Evolutionary conservation across 148 eudicot genomes (phyloP), one percentile per base, ranked within the genome.

Genomic region (Vaccinium vitisidaea): DNA sequence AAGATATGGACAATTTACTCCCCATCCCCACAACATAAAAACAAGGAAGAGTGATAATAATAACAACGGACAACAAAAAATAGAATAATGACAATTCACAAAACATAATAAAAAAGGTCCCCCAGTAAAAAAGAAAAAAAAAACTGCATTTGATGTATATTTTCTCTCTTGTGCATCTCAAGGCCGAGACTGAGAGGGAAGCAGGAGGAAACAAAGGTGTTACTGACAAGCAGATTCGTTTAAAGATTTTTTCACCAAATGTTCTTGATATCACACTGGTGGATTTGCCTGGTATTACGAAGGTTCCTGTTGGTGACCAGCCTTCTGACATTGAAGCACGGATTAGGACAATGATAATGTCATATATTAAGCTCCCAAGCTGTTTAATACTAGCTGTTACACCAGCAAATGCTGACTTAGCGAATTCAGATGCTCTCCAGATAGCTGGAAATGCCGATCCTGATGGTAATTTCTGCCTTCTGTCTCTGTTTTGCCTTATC

Each of bases 281-380:
- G 63, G 98, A 95, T 88, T 92, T 95, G 79, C 98, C 98, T 0
- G 98, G 98, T 23, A 80, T 95, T 83, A 95, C 98, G 27, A 95
- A 93, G 88, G 98, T 95, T 86, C 98, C 98, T 75, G 98, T 95
- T 85, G 98, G 98, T 86, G 98, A 95, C 83, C 98, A 95, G 87
- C 98, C 98, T 74, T 87, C 98, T 53, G 98, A 95, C 89, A 93
- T 95, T 83, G 98, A 95, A 89, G 91, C 92, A 83, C 90, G 95
- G 48, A 95, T 95, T 82, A 90, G 98, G 82, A 94, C 95, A 36
- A 95, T 95, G 98, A 95, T 95, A 85, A 92, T 92, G 94, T 91
- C 95, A 56, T 92, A 91, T 80, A 95, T 94, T 80, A 92, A 92
- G 86, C 87, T 88, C 36, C 90, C 91, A 85, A 93, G 90, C 86